Conservation (phyloP, 306 rosid species). For the Gillenia trifoliata region DNA sequence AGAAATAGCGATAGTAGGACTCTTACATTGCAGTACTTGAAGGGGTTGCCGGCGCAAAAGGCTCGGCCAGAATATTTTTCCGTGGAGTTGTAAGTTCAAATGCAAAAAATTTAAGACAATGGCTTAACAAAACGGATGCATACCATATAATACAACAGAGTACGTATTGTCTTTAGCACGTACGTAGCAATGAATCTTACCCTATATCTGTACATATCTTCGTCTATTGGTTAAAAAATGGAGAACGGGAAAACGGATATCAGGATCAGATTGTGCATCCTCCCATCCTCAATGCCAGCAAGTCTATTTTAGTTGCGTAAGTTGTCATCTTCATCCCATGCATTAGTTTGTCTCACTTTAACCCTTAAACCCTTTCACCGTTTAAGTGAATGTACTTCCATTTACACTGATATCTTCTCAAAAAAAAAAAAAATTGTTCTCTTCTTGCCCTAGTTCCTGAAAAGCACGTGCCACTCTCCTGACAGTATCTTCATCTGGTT, state of each 20-base stretch:
- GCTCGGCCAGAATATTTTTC: neutral
- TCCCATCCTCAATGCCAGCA: constrained; percentile 1
- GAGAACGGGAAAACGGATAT: neutral
- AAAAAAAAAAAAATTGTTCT: constrained; percentile 55
- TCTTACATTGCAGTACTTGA: neutral
- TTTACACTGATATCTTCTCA: constrained; percentile 56
- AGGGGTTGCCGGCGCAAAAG: neutral
- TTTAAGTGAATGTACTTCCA: constrained; percentile 86
- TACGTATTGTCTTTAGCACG: too few species aligned
- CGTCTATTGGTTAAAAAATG: too few species aligned
- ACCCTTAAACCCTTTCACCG: constrained; percentile 81
- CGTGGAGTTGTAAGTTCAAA: neutral
- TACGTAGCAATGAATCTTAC: neutral
- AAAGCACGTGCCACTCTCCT: constrained; percentile 62
- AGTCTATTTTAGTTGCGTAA: constrained; percentile 18
- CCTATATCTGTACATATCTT: constrained; percentile 1
- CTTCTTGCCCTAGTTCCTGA: constrained; percentile 56
- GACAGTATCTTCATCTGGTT: constrained; percentile 85
- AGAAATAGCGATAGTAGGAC: neutral
- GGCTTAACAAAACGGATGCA: neutral
- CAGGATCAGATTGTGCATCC: neutral
- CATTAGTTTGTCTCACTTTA: constrained; percentile 54
- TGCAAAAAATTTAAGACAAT: neutral
- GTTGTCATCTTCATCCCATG: constrained; percentile 36
- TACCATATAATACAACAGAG: neutral